Evolutionary conservation across 2,329 filamentous ascomycete species (phyloP), one percentile per base, ranked within the genome.

Genomic region (Talaromyces islandicus): DNA sequence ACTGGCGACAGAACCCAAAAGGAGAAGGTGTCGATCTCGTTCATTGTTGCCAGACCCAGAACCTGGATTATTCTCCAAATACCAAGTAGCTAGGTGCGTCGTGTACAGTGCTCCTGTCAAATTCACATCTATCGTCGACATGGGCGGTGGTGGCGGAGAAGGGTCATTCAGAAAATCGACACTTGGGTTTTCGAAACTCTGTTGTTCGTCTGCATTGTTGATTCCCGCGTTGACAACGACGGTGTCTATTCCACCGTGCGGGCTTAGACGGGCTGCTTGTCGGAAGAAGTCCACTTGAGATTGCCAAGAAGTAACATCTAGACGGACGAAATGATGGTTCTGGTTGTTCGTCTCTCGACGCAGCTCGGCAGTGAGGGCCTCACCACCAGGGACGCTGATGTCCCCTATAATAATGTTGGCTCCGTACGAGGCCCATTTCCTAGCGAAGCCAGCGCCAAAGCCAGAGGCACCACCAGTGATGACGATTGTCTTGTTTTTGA

Each of bases 201-300:
- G 62, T 7, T 66, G 65, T 29, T 69, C 67, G 32, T 71, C 56
- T 32, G 69, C 68, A 41, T 80, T 78, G 48, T 79, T 77, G 64
- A 89, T 82, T 53, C 87, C 88, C 0, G 87, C 87, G 68, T 88
- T 88, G 62, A 86, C 85, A 52, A 89, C 84, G 4, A 88, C 85
- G 21, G 80, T 76, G 70, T 89, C 85, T 63, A 89, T 81, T 12
- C 80, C 80, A 17, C 80, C 79, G 56, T 81, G 77, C 0, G 78
- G 79, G 62, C 83, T 86, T 58, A 83, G 73, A 57, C 76, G 74
- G 41, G 78, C 75, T 3, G 85, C 85, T 57, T 80, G 72, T 51
- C 83, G 82, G 77, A 90, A 90, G 58, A 89, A 78, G 29, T 79
- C 74, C 52, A 85, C 82, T 68, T 89, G 87, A 6, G 82, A 83